Percentiles rank a stretch among this genome's conserved stretches.
Evolutionary conservation across 176 grass and related monocot genomes (phyloP).

Genomic region (Oryza nivara): DNA sequence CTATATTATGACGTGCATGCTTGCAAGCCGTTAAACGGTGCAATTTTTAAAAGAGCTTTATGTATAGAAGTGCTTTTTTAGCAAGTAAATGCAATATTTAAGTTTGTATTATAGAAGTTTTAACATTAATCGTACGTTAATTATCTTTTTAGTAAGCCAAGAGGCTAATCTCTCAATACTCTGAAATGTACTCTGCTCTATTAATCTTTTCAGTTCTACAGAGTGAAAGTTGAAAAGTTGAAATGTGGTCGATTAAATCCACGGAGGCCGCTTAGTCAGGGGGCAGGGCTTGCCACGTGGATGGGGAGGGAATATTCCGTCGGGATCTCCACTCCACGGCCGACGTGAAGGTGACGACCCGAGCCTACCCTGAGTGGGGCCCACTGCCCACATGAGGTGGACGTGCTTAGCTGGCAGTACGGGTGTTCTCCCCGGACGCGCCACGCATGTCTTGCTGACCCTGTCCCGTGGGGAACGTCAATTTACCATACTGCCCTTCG

Average conservation of each 20-base stretch:
- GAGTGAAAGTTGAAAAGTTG: too few relatives aligned
- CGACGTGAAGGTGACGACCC: background rate
- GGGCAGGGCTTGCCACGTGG: background rate
- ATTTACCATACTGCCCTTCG: slow-evolving; percentile 13
- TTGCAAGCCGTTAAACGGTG: too few relatives aligned
- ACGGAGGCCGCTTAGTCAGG: background rate
- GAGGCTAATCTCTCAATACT: too few relatives aligned
- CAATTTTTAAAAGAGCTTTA: too few relatives aligned
- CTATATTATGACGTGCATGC: too few relatives aligned
- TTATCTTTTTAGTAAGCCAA: too few relatives aligned
- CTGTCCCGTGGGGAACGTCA: background rate
- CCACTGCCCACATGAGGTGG: background rate
- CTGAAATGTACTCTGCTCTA: too few relatives aligned
- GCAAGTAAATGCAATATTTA: too few relatives aligned
- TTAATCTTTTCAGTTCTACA: too few relatives aligned
- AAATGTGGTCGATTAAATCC: background rate
- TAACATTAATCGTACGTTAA: too few relatives aligned
- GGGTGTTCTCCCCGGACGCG: slow-evolving; percentile 28
- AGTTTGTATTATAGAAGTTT: too few relatives aligned
- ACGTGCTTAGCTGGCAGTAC: slow-evolving; percentile 48
- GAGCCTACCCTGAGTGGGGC: background rate
- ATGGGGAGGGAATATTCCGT: background rate
- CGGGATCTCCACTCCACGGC: background rate
- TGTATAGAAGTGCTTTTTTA: too few relatives aligned
- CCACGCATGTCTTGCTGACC: slow-evolving; percentile 39